Evolutionary conservation across 2,329 filamentous ascomycete genomes (phyloP), one percentile per base, ranked within the genome.

Genomic region (Stemphylium lycopersici): DNA sequence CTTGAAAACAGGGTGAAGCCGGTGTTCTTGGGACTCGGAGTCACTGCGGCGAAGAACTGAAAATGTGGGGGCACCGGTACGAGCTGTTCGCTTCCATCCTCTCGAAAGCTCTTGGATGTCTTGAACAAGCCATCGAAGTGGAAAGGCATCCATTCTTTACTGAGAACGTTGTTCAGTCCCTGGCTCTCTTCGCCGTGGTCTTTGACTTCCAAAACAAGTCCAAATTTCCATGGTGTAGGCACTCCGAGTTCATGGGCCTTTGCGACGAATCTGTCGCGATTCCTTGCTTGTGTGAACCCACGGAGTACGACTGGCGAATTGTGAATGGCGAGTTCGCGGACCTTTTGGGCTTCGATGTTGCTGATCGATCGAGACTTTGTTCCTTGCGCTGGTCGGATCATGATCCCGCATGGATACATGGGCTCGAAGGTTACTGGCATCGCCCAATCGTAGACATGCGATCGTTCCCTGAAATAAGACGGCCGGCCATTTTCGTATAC

Each of bases 141-240:
- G 67, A 83, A 83, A 0, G 83, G 83, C 82, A 85, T 84, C 61
- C 79, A 79, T 51, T 68, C 66, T 6, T 59, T 74, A 0, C 80
- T 82, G 1, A 83, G 69, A 1, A 84, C 81, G 31, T 84, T 84
- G 59, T 84, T 84, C 15, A 80, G 65, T 0, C 78, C 77, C 6
- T 75, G 69, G 0, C 76, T 76, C 4, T 81, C 74, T 1, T 68
- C 77, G 46, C 81, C 83, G 10, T 82, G 82, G 47, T 87, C 84
- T 59, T 87, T 84, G 0, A 87, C 84, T 54, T 86, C 84, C 2
- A 85, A 84, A 6, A 87, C 74, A 65, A 87, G 84, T 0, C 82
- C 84, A 48, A 84, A 84, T 51, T 79, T 83, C 83, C 82, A 84
- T 0, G 80, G 77, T 6, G 78, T 64, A 0, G 81, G 78, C 1